Evolutionary conservation across 352 stramenopile species (phyloP).

Genomic region (Peronospora destructor): DNA sequence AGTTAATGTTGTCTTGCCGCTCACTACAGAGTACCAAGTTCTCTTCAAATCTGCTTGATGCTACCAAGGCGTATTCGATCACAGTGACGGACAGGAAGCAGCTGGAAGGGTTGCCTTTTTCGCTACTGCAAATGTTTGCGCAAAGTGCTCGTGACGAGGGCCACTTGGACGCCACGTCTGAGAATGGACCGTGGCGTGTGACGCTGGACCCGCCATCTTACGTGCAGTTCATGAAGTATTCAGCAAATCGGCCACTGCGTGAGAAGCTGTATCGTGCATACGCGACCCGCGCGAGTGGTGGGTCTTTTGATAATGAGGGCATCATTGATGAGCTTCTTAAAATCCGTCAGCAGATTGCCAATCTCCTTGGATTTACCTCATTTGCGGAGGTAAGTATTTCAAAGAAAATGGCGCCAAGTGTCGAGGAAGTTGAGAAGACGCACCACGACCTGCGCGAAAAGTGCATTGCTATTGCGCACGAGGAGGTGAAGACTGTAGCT

Average conservation of each 20-base stretch:
- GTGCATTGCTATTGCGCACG: slow-evolving; percentile 83
- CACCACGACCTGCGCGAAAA: slow-evolving; percentile 90
- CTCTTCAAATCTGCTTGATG: slow-evolving; percentile 95
- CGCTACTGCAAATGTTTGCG: slow-evolving; percentile 88
- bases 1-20: slow-evolving; percentile 3
- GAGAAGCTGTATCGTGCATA: slow-evolving; percentile 92
- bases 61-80: slow-evolving; percentile 92
- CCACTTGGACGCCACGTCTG: slow-evolving; percentile 53
- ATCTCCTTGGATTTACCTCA: slow-evolving; percentile 90
- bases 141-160: slow-evolving; percentile 69
- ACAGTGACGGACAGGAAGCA: slow-evolving; percentile 80
- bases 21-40: slow-evolving; percentile 87
- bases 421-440: slow-evolving; percentile 89
- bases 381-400: slow-evolving; percentile 90
- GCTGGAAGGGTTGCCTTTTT: slow-evolving; percentile 89
- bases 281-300: slow-evolving; percentile 85
- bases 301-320: slow-evolving; percentile 87
- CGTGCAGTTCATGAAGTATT: slow-evolving; percentile 93
- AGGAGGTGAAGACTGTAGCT: slow-evolving; percentile 88
- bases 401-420: slow-evolving; percentile 94
- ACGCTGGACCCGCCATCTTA: slow-evolving; percentile 94
- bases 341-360: slow-evolving; percentile 87
- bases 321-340: slow-evolving; percentile 92
- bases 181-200: slow-evolving; percentile 90
- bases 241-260: slow-evolving; percentile 84